A percentile compares a stretch with the other conserved stretches of the same genome.
Conservation (phyloP, 441 rosid species). For the Hura crepitans region DNA sequence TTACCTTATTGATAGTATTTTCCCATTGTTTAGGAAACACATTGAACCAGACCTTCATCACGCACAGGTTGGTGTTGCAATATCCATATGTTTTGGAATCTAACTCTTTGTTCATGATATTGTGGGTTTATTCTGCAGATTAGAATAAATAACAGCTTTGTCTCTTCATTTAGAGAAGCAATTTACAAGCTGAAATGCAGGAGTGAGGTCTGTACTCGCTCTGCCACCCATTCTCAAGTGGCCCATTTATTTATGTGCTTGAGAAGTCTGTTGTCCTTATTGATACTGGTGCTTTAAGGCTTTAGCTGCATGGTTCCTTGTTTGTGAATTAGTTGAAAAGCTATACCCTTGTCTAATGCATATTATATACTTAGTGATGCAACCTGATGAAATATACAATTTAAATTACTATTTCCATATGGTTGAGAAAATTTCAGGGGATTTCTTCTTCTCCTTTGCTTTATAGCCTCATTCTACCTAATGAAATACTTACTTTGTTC, state of each 20-base stretch:
- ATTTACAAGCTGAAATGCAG: slow-evolving; percentile 97
- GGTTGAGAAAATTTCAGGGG: neutral
- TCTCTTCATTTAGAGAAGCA: slow-evolving; percentile 95
- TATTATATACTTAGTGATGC: neutral
- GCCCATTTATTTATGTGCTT: neutral
- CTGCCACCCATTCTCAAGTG: slow-evolving; percentile 13
- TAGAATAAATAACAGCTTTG: slow-evolving; percentile 96
- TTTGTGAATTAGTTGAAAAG: neutral
- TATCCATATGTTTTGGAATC: slow-evolving; percentile 20
- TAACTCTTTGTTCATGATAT: slow-evolving; percentile 30
- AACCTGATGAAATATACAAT: neutral
- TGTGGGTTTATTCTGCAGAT: slow-evolving; percentile 59
- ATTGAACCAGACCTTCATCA: slow-evolving; percentile 99
- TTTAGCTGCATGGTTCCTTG: neutral
- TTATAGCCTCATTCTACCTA: neutral
- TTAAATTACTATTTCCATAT: neutral
- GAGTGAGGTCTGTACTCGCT: slow-evolving; percentile 65
- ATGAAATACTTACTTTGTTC: neutral
- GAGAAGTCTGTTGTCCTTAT: neutral
- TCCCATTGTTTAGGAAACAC: slow-evolving; percentile 92
- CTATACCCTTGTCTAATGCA: neutral
- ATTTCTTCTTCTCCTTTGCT: neutral
- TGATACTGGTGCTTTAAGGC: neutral
- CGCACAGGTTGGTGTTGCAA: slow-evolving; percentile 74
- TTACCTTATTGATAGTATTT: slow-evolving; percentile 92